Evolutionary conservation across 176 grass and related monocot species (phyloP), one percentile per base, ranked within the genome.

Genomic region (Leersia perrieri): DNA sequence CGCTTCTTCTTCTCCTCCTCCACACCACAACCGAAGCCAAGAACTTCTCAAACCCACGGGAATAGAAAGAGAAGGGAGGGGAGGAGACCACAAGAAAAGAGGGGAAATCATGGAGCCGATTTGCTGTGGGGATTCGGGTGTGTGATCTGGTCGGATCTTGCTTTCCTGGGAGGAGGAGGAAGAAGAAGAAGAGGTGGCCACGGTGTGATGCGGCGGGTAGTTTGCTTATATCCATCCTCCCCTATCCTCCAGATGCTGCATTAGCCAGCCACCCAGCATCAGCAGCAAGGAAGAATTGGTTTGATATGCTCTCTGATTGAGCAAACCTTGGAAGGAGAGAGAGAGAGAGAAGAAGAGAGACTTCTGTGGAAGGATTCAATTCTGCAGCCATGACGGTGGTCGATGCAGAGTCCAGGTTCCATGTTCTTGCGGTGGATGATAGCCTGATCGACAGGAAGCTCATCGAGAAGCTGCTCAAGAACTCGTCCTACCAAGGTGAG

Each of bases 391-490:
- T 90, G 85, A 81, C 68, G 11, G 87, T 95, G 81, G 74, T 82
- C 9, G 95, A 89, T 9, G 44, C 85, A 9, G 87, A 94, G 47
- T 72, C 88, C 38, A 82, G 81, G 41, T 98, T 95, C 79, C 95
- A 98, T 78, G 90, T 98, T 20, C 80, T 98, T 2, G 95, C 95
- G 13, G 95, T 98, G 13, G 95, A 98, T 73, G 95, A 98, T 77
- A 98, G 90, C 86, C 18, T 98, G n/a, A 88, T 98, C 84, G 95
- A 98, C 87, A 87, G 95, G 76, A 98, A 98, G 84, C 92, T 98
- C 73, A 95, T 98, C 70, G 95, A 98, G 88, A 89, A 89, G 84
- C 88, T 94, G 36, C 95, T 98, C 82, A 95, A 87, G 78, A 82
- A 63, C 44, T 98, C 95, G 14, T 98, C 95, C 51, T 98, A 91